Base-by-base conservation (phyloP, 176 grass and related monocot species). In the Oryza punctata region DNA sequence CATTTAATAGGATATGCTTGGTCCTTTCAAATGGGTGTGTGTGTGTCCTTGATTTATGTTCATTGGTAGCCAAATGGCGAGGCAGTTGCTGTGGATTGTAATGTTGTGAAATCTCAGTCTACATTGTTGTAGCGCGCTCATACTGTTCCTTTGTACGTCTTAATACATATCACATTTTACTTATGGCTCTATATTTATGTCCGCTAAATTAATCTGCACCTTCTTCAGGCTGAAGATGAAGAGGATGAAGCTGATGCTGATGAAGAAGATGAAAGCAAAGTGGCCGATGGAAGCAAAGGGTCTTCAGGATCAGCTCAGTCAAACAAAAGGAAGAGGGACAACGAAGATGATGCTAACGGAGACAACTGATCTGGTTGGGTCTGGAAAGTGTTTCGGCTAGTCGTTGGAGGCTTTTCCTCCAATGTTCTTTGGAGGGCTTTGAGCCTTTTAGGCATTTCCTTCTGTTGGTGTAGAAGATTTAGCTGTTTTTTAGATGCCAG, bases 321-420 rank as follows among this genome's bases (percentile, higher is more conserved):
- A 66, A 83, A 26, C 38, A 90, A 94, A 70, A 93, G 91, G 43
- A 90, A 90, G 84, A 90, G 88, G 79, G 85, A 54, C 18, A 45
- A 10, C 0, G 75, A 87, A 43, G 85, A 90, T 80, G 78, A 24
- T 37, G 19, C 23, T 5, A 67, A 3, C 15, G 76, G 24, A 1
- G 57, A 82, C n/a, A 14, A 73, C 7, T 85, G 50, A 85, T 69
- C 45, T 47, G 45, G 45, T 37, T 14, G 1, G 1, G 7, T 40
- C 19, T 2, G 15, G 16, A 15, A 45, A 25, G 25, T 5, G 44
- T 52, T 59, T 16, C 6, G 61, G 7, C 10, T 66, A 30, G 10
- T 35, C 2, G 19, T 88, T 3, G 27, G 21, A 40, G 75, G 15
- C 12, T 15, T 40, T 75, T 0, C 14, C 1, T 75, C 18, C 70